Evolutionary conservation across 495 filamentous ascomycete species (phyloP).

Genomic region (Podospora conica): DNA sequence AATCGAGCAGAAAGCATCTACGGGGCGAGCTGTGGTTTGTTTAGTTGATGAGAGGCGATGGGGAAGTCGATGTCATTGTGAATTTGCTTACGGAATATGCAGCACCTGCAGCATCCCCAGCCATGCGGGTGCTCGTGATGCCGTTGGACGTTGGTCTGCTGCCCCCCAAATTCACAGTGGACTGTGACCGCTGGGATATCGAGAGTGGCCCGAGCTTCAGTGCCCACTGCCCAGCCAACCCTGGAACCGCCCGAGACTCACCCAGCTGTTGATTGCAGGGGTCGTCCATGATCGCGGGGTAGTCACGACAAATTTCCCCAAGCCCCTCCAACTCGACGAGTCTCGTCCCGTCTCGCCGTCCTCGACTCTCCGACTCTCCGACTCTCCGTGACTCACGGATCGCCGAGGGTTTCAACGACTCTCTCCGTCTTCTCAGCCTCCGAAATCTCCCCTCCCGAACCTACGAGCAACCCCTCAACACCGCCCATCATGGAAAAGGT

Average conservation of each 20-base stretch:
- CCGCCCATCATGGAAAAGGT: conserved; percentile 25
- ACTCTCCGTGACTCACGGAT: conserved; percentile 23
- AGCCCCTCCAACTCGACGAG: conserved; percentile 8
- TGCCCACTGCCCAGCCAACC: not conserved
- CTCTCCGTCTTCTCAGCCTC: conserved; percentile 3
- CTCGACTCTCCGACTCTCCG: conserved; percentile 10
- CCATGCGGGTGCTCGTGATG: not conserved
- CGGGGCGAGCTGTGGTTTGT: not conserved
- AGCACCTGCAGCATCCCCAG: no score
- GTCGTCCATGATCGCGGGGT: conserved; percentile 8
- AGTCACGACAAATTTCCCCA: conserved; percentile 19
- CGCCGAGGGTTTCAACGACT: conserved; percentile 18
- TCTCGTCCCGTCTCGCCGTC: not conserved
- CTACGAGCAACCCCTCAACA: not conserved
- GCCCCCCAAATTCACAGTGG: not conserved
- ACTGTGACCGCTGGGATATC: not conserved
- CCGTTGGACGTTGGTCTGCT: no score
- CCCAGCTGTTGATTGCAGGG: conserved; percentile 2
- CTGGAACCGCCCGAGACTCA: not conserved
- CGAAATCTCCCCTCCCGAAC: not conserved
- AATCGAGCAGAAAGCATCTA: not conserved
- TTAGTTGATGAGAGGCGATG: not conserved
- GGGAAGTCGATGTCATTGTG: not conserved
- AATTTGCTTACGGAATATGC: not conserved
- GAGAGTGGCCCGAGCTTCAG: conserved; percentile 1